Percentiles rank a stretch among this genome's conserved stretches.
Conservation (phyloP, 768 basidiomycete species). For the Suillus americanus region DNA sequence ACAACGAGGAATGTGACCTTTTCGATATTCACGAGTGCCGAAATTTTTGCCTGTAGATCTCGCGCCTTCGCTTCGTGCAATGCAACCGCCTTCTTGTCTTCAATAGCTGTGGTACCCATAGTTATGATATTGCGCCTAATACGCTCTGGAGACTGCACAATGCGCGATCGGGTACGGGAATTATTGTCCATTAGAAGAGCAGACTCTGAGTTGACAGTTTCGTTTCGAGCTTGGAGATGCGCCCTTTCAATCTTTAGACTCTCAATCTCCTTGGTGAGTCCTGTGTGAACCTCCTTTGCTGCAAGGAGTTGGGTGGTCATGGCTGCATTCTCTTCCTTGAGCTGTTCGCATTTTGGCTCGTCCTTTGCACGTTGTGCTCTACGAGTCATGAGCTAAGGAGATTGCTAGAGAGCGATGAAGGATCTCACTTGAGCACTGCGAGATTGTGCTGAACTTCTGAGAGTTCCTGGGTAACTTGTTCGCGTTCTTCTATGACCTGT, state of each 20-base stretch:
- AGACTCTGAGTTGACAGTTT: conserved; percentile 61
- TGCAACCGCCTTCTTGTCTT: conserved; percentile 68
- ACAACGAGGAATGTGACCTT: conserved; percentile 43
- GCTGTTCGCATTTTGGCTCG: conserved; percentile 62
- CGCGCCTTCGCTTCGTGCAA: conserved; percentile 72
- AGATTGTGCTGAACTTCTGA: conserved; percentile 52
- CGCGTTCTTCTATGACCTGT: conserved; percentile 59
- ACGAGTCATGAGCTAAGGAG: neutral
- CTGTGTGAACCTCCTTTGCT: conserved; percentile 63
- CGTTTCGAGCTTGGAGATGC: conserved; percentile 63
- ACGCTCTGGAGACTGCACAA: conserved; percentile 91
- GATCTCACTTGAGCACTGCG: conserved; percentile 53
- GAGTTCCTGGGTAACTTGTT: conserved; percentile 50
- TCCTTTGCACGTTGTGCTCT: conserved; percentile 68
- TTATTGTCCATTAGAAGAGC: conserved; percentile 60
- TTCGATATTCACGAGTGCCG: conserved; percentile 70
- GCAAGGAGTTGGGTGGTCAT: conserved; percentile 66
- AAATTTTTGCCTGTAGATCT: conserved; percentile 75
- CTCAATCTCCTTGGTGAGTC: conserved; percentile 64
- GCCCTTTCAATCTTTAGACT: conserved; percentile 72
- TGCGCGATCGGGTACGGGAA: conserved; percentile 62
- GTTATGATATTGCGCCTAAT: conserved; percentile 78
- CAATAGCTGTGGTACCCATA: conserved; percentile 67
- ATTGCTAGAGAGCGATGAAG: neutral
- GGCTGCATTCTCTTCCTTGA: conserved; percentile 58